Evolutionary conservation across 2,329 filamentous ascomycete species (phyloP).

Genomic region (Aspergillus sp.): DNA sequence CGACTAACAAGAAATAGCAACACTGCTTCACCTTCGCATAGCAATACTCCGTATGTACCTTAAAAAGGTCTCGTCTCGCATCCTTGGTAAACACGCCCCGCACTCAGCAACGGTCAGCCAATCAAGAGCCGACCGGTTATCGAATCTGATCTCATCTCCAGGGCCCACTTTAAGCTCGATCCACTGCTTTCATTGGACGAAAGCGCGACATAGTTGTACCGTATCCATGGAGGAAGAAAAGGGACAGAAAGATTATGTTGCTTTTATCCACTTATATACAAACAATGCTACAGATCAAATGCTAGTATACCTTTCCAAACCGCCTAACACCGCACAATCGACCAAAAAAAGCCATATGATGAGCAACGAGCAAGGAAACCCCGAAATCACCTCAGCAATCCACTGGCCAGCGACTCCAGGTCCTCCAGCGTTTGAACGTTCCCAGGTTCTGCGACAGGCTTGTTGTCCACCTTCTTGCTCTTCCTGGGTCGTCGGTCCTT

Average conservation of each 20-base stretch:
- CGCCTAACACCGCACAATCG: constrained; percentile 2
- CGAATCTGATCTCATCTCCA: neutral
- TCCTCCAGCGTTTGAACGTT: constrained; percentile 40
- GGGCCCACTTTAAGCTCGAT: neutral
- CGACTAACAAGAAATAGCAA: too few species aligned
- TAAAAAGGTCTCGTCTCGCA: too few species aligned
- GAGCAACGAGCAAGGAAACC: neutral
- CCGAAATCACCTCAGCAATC: constrained; percentile 29
- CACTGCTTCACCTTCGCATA: too few species aligned
- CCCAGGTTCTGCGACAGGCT: constrained; percentile 14
- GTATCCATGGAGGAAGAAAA: too few species aligned
- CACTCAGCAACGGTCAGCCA: neutral
- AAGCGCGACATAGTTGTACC: too few species aligned
- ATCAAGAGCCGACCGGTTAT: neutral
- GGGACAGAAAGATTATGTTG: too few species aligned
- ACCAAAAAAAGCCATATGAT: constrained; percentile 5
- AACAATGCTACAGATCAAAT: neutral
- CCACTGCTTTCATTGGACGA: too few species aligned
- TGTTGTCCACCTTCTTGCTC: constrained; percentile 15
- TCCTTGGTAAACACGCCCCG: too few species aligned
- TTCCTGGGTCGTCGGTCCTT: constrained; percentile 17
- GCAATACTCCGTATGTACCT: too few species aligned
- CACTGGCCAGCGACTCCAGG: constrained; percentile 40
- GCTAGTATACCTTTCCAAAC: neutral
- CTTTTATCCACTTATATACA: neutral